phyloP scores from a whole-genome alignment of 106 monocot species.

The Acanthochlamys bracteata region DNA sequence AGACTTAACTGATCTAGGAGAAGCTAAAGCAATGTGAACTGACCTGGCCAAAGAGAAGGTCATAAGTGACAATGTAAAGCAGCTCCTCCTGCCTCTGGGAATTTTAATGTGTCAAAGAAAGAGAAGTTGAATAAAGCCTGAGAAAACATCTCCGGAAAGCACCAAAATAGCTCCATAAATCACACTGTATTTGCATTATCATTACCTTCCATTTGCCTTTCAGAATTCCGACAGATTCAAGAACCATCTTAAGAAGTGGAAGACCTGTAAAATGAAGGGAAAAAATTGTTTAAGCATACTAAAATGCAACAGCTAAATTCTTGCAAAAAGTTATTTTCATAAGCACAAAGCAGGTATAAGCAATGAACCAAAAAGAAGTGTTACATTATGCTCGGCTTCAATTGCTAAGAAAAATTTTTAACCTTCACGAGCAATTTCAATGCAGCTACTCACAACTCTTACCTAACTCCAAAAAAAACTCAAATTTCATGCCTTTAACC shows the following conservation, averaged over 20 bases:
- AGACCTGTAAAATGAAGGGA: slow-evolving; percentile 37
- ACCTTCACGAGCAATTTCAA: no score
- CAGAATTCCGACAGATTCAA: slow-evolving; percentile 33
- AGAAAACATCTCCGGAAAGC: background rate
- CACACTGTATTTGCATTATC: background rate
- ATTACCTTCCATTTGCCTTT: slow-evolving; percentile 88
- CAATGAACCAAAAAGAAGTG: no score
- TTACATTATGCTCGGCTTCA: no score
- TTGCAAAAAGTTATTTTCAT: no score
- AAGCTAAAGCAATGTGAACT: background rate
- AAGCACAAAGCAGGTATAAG: no score
- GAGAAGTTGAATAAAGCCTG: background rate
- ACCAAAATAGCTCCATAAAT: no score
- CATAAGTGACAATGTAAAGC: slow-evolving; percentile 65
- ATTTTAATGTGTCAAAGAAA: slow-evolving; percentile 7
- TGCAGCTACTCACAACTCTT: no score
- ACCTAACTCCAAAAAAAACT: no score
- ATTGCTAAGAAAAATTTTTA: no score
- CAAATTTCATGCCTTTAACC: no score
- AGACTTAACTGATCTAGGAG: no score
- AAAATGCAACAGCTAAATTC: background rate
- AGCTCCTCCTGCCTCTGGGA: slow-evolving; percentile 85
- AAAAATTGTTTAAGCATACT: background rate
- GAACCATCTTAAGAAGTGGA: slow-evolving; percentile 55
- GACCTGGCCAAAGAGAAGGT: slow-evolving; percentile 91